phyloP scores from a whole-genome alignment of 768 basidiomycete genomes.

The Arthromyces matolae region DNA sequence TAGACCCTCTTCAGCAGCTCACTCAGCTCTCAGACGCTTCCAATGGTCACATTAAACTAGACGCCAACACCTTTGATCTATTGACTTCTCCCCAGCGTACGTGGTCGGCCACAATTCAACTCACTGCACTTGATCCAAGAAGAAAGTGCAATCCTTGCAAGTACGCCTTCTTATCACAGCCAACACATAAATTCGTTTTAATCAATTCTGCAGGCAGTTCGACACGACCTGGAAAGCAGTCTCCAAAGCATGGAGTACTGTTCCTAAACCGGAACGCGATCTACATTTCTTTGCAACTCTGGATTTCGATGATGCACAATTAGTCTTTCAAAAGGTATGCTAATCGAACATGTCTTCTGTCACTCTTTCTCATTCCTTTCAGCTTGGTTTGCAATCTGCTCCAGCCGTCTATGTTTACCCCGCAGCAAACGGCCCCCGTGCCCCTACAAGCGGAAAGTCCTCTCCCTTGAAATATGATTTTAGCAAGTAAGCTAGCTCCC shows the following conservation, averaged over 20 bases:
- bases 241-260: constrained; percentile 76
- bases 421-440: constrained; percentile 67
- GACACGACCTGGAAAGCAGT: constrained; percentile 79
- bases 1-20: constrained; percentile 52
- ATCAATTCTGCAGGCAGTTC: constrained; percentile 59
- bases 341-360: constrained; percentile 1
- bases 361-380: constrained; percentile 1
- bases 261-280: constrained; percentile 58
- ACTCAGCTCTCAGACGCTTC: constrained; percentile 62
- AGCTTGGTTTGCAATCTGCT: constrained; percentile 83
- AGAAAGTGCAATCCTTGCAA: constrained; percentile 91
- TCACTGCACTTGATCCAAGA: constrained; percentile 81
- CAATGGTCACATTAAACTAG: constrained; percentile 79
- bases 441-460: constrained; percentile 50
- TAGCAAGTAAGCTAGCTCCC: constrained; percentile 53
- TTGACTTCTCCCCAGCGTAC: constrained; percentile 71
- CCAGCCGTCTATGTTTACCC: constrained; percentile 80
- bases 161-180: constrained; percentile 45
- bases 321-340: constrained; percentile 80
- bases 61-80: constrained; percentile 72
- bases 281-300: constrained; percentile 89
- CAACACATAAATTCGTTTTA: background rate
- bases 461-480: constrained; percentile 74
- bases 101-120: constrained; percentile 84
- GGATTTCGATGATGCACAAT: constrained; percentile 78